These are phyloP conservation scores for Acacia pycnantha DNA, from an alignment of 331 rosid genomes.

Conservation along the genomic window DNA sequence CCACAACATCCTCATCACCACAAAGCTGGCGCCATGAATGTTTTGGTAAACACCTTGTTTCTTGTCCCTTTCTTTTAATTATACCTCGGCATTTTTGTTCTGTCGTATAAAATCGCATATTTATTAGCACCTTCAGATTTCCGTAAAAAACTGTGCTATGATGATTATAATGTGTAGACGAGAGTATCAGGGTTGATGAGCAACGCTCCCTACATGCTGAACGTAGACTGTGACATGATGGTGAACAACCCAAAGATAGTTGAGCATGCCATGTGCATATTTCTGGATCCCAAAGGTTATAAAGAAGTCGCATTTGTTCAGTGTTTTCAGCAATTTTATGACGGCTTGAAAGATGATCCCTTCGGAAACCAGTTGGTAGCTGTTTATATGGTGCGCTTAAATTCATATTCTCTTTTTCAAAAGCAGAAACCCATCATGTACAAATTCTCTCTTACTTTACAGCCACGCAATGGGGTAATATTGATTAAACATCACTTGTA, in stretches of 20 bases:
- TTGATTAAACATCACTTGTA: neutral
- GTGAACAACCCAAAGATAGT: conserved; percentile 55
- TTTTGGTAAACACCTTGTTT: conserved; percentile 29
- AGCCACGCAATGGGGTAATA: neutral
- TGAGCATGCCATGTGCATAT: conserved; percentile 62
- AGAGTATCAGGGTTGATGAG: conserved; percentile 43
- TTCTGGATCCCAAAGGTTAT: conserved; percentile 40
- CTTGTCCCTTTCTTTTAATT: neutral
- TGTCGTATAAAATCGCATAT: neutral
- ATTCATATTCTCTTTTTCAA: neutral
- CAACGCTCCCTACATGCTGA: conserved; percentile 69
- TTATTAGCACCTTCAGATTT: neutral
- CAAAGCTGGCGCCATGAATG: conserved; percentile 59
- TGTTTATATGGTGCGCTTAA: conserved; percentile 35
- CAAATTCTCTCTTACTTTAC: no score
- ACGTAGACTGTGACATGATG: conserved; percentile 85
- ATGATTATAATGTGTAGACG: conserved; percentile 21
- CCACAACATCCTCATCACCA: conserved; percentile 37
- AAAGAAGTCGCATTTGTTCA: conserved; percentile 63
- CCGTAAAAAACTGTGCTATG: neutral
- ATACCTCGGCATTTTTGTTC: neutral
- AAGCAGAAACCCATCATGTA: neutral
- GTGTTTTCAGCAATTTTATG: conserved; percentile 63
- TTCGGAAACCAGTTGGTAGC: conserved; percentile 65
- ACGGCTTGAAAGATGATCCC: conserved; percentile 62